A percentile compares a stretch with the other conserved stretches of the same genome.
These are phyloP conservation scores for Pinus taeda DNA, from an alignment of 75 land plant genomes.

Conservation along the genomic window DNA sequence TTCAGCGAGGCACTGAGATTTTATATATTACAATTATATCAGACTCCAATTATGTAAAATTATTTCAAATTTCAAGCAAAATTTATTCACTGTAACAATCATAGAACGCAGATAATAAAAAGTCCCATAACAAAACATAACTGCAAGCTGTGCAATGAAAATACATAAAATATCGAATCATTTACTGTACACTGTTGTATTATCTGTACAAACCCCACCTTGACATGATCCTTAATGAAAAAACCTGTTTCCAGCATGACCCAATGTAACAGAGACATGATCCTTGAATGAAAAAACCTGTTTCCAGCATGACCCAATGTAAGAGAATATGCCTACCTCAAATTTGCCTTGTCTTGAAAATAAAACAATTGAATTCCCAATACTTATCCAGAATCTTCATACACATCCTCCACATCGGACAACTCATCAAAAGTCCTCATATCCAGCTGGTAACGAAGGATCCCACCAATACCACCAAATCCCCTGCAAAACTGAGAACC, in stretches of 20 bases:
- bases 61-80: too few relatives aligned
- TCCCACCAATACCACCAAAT: conserved; percentile 75
- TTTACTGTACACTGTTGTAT: too few relatives aligned
- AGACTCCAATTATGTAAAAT: too few relatives aligned
- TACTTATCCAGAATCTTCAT: conserved; percentile 38
- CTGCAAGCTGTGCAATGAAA: too few relatives aligned
- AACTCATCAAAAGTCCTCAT: conserved; percentile 63
- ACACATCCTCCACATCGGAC: conserved; percentile 49
- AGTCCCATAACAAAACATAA: too few relatives aligned
- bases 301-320: conserved; percentile 1
- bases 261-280: neutral
- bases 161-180: too few relatives aligned
- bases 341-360: neutral
- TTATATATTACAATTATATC: too few relatives aligned
- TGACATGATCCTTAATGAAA: neutral
- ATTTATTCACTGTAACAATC: too few relatives aligned
- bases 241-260: conserved; percentile 4
- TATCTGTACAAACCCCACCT: too few relatives aligned
- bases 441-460: conserved; percentile 64
- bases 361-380: neutral
- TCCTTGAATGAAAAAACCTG: neutral
- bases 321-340: neutral
- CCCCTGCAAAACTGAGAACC: conserved; percentile 75
- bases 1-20: too few relatives aligned
- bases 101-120: too few relatives aligned